Conservation (phyloP, 495 filamentous ascomycete species). For the Penicillium coprophilum region DNA sequence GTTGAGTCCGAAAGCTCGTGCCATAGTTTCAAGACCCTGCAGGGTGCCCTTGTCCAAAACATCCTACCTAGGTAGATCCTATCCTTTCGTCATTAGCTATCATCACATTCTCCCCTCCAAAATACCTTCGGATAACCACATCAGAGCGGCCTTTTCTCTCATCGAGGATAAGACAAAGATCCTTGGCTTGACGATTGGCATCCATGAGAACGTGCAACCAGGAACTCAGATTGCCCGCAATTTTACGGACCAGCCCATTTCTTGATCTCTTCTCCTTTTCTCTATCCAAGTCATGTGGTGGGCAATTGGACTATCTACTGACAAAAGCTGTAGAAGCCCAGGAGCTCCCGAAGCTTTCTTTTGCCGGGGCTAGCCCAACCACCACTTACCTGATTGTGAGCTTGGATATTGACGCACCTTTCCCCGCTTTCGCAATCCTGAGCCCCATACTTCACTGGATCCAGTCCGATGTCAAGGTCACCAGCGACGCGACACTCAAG, state of each 20-base stretch:
- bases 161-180: conserved; percentile 38
- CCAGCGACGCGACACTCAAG: conserved; percentile 19
- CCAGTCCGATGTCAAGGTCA: conserved; percentile 43
- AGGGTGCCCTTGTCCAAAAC: too few relatives aligned
- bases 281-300: not conserved
- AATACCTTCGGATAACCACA: conserved; percentile 35
- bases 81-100: not conserved
- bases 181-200: conserved; percentile 31
- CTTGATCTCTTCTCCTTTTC: not conserved
- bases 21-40: not conserved
- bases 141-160: conserved; percentile 31
- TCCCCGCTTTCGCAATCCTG: conserved; percentile 43
- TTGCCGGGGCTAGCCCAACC: conserved; percentile 21
- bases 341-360: conserved; percentile 27
- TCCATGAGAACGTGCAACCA: conserved; percentile 27
- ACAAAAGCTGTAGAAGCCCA: conserved; percentile 31
- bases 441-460: conserved; percentile 52
- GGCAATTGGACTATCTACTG: not conserved
- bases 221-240: conserved; percentile 34
- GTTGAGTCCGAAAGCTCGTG: conserved; percentile 11
- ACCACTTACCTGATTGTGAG: conserved; percentile 47
- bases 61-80: too few relatives aligned
- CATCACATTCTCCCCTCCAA: not conserved
- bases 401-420: conserved; percentile 55
- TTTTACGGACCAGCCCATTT: conserved; percentile 17